Conservation (phyloP, 805 yeast genomes). For the Isabelozyma gotoi region DNA sequence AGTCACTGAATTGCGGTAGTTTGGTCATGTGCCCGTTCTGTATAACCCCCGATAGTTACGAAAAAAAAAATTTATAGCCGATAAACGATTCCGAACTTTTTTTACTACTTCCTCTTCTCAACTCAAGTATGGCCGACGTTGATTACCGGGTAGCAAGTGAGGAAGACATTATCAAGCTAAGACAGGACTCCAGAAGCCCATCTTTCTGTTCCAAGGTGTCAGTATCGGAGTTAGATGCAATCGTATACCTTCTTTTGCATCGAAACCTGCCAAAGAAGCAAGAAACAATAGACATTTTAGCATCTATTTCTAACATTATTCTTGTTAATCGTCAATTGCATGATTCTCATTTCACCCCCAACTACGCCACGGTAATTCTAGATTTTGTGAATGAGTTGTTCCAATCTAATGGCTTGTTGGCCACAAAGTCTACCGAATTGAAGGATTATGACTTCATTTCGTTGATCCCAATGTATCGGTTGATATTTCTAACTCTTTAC, state of each 20-base stretch:
- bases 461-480: conserved; percentile 22
- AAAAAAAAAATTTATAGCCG: too few relatives aligned
- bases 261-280: background rate
- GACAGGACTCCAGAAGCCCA: conserved; percentile 13
- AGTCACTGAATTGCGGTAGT: too few relatives aligned
- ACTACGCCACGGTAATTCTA: conserved; percentile 12
- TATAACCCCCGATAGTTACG: too few relatives aligned
- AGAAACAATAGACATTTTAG: conserved; percentile 14
- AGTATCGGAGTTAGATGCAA: conserved; percentile 7
- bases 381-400: conserved; percentile 5
- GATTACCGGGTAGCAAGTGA: background rate
- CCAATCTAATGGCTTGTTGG: background rate
- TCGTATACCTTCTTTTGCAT: conserved; percentile 6
- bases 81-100: too few relatives aligned
- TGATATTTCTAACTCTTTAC: conserved; percentile 22
- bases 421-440: background rate
- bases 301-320: conserved; percentile 24
- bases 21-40: too few relatives aligned
- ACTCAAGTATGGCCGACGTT: background rate
- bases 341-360: conserved; percentile 14
- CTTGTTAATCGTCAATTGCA: conserved; percentile 22
- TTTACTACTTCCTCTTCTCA: background rate
- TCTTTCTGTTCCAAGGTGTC: conserved; percentile 12
- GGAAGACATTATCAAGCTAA: conserved; percentile 7
- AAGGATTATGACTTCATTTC: conserved; percentile 8